Conservation (phyloP, 768 basidiomycete genomes). For the Pleurotus djamor region DNA sequence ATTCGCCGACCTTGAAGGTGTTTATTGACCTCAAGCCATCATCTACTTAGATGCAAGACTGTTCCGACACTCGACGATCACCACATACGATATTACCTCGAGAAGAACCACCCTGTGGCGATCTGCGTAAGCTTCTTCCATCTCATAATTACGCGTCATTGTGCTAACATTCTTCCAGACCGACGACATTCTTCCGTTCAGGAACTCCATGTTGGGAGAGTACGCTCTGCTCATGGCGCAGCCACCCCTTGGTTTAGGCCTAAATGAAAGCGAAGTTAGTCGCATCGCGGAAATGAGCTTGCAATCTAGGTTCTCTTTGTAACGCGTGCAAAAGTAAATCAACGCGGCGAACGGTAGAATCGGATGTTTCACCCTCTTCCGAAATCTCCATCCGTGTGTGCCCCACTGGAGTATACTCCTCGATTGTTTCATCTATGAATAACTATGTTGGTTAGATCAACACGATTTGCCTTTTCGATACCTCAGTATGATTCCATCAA, state of each 20-base stretch:
- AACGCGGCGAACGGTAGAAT: background rate
- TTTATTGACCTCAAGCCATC: background rate
- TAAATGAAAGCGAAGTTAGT: slow-evolving; percentile 54
- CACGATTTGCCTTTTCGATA: too few species aligned
- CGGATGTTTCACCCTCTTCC: background rate
- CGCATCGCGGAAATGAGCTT: slow-evolving; percentile 63
- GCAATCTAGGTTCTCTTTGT: slow-evolving; percentile 30
- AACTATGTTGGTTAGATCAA: too few species aligned
- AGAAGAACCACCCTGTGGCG: slow-evolving; percentile 61
- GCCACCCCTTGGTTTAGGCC: slow-evolving; percentile 70
- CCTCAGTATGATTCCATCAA: too few species aligned
- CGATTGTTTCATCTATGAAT: too few species aligned
- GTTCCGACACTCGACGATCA: slow-evolving; percentile 63
- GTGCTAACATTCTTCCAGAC: slow-evolving; percentile 43
- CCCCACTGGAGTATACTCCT: too few species aligned
- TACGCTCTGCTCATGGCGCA: slow-evolving; percentile 77
- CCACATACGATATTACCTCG: slow-evolving; percentile 69
- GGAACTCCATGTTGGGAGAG: slow-evolving; percentile 70
- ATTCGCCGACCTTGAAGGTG: background rate
- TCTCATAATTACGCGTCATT: background rate
- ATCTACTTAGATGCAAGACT: slow-evolving; percentile 66
- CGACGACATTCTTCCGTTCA: slow-evolving; percentile 79
- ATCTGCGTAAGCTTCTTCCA: slow-evolving; percentile 61
- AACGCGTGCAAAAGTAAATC: background rate
- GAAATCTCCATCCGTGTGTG: background rate